Conservation (phyloP, 176 grass and related monocot genomes). For the Aegilops speltoides region DNA sequence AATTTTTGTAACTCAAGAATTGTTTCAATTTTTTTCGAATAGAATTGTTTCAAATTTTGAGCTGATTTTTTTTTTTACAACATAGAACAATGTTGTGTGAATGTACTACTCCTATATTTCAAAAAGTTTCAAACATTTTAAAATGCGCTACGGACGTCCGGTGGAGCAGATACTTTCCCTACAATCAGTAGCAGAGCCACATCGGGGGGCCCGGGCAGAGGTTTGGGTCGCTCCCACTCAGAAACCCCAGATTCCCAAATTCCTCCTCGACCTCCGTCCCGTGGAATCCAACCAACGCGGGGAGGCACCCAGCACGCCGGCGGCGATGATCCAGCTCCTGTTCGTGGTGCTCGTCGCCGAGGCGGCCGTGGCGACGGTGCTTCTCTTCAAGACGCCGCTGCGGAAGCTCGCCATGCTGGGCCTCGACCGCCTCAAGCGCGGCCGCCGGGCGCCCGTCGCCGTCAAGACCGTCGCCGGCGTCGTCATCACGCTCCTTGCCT, state of each 20-base stretch:
- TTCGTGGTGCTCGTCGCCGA: constrained; percentile 68
- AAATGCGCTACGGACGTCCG: no score
- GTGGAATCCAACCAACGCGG: constrained; percentile 14
- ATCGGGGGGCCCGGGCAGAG: no score
- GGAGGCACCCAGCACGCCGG: neutral
- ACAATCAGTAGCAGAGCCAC: no score
- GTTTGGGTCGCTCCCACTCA: neutral
- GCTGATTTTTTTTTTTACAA: no score
- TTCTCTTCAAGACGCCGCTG: constrained; percentile 91
- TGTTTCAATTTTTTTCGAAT: no score
- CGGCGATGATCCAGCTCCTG: constrained; percentile 78
- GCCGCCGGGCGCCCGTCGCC: constrained; percentile 56
- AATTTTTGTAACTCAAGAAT: no score
- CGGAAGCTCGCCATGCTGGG: constrained; percentile 56
- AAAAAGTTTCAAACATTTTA: no score
- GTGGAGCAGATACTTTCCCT: no score
- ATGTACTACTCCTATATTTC: no score
- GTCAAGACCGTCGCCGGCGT: constrained; percentile 85
- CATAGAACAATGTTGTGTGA: no score
- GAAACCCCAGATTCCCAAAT: neutral
- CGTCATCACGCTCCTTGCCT: constrained; percentile 48
- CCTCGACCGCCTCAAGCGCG: constrained; percentile 82
- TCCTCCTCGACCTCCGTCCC: neutral
- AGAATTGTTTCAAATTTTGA: no score
- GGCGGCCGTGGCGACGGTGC: constrained; percentile 44